Conservation (phyloP, 352 stramenopile genomes). For the Pythium scleroteichum region DNA sequence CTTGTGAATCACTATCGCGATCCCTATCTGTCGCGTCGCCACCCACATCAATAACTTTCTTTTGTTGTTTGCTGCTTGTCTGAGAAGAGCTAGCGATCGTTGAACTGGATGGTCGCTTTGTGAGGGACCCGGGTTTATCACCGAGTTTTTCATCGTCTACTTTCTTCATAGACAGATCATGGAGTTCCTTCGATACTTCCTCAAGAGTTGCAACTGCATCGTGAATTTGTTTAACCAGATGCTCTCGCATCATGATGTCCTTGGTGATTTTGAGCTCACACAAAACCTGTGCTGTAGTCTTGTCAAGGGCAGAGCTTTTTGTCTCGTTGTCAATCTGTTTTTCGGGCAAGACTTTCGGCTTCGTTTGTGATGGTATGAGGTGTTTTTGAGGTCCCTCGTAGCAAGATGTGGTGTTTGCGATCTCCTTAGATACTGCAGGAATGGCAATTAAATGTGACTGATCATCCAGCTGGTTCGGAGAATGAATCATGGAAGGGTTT, state of each 20-base stretch:
- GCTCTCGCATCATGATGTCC: slow-evolving; percentile 60
- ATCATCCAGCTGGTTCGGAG: not conserved
- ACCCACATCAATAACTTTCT: slow-evolving; percentile 1
- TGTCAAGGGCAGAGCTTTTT: slow-evolving; percentile 9
- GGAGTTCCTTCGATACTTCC: slow-evolving; percentile 33
- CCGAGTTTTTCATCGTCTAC: not conserved
- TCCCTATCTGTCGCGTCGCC: not conserved
- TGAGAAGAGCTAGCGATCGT: not conserved
- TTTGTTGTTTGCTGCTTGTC: not conserved
- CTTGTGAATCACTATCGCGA: not conserved
- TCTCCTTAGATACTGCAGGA: too few relatives aligned
- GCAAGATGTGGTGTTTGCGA: too few relatives aligned
- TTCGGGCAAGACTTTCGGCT: not conserved
- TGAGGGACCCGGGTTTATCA: not conserved
- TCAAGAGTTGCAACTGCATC: slow-evolving; percentile 30
- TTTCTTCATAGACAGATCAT: slow-evolving; percentile 21
- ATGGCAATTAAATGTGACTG: too few relatives aligned
- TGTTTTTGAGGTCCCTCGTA: too few relatives aligned
- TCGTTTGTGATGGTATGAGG: not conserved
- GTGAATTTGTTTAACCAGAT: slow-evolving; percentile 49
- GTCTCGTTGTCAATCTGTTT: not conserved
- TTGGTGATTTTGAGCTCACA: slow-evolving; percentile 55
- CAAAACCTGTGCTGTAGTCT: slow-evolving; percentile 36
- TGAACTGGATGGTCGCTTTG: slow-evolving; percentile 1
- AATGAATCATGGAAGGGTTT: slow-evolving; percentile 2